Evolutionary conservation across 305 asterid species (phyloP).

Genomic region (Plantago lanceolata): DNA sequence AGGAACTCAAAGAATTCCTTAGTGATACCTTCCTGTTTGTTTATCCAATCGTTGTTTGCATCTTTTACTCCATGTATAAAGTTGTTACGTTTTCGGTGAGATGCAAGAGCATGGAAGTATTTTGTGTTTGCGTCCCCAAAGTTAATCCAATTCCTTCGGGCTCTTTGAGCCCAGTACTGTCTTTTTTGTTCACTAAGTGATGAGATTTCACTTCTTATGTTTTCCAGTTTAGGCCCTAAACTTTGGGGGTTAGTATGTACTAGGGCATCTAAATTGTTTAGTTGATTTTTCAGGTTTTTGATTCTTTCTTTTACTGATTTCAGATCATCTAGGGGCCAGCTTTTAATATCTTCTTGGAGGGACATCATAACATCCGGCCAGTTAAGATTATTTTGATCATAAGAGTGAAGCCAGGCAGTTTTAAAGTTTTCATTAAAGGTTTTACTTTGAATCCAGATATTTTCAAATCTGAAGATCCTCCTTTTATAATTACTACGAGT

Average conservation of each 20-base stretch:
- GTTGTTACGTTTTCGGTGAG: neutral
- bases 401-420: too few relatives aligned
- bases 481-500: neutral
- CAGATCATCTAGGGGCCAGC: too few relatives aligned
- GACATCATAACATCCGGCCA: too few relatives aligned
- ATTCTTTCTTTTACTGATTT: too few relatives aligned
- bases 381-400: too few relatives aligned
- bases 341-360: too few relatives aligned
- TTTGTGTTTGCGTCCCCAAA: neutral
- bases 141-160: neutral
- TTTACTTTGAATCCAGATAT: too few relatives aligned
- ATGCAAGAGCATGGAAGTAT: neutral
- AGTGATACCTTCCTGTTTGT: neutral
- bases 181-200: neutral
- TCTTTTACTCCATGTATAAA: neutral
- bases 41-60: neutral
- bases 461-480: neutral
- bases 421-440: too few relatives aligned
- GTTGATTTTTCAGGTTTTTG: too few relatives aligned
- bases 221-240: neutral
- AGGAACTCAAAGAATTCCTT: neutral
- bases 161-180: neutral
- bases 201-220: fast-evolving
- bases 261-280: too few relatives aligned
- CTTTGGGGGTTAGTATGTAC: neutral